These are phyloP conservation scores for Chloromonas sp. DNA, from an alignment of 163 green algal species.

Conservation along the genomic window DNA sequence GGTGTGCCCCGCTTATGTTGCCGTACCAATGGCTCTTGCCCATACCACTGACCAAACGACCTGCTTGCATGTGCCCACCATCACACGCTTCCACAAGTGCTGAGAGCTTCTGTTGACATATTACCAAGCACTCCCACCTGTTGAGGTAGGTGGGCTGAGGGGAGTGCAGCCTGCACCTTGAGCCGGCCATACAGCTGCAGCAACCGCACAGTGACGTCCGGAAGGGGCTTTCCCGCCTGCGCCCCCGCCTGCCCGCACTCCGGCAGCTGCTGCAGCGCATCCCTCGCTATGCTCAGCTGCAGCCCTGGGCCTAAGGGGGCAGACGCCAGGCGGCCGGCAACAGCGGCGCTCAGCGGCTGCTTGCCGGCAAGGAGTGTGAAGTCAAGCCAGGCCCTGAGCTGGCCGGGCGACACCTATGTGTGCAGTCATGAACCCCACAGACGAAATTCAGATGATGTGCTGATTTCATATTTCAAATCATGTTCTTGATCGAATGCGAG, in stretches of 20 bases:
- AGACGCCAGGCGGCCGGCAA: not conserved
- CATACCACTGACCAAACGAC: no score
- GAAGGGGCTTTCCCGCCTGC: not conserved
- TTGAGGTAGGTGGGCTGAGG: not conserved
- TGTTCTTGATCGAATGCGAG: no score
- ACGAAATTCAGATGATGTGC: no score
- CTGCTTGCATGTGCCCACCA: no score
- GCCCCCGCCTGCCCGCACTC: not conserved
- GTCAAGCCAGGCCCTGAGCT: not conserved
- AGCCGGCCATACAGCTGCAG: not conserved
- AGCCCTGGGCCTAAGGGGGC: not conserved
- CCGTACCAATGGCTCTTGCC: no score
- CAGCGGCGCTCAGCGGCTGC: not conserved
- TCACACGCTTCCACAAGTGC: no score
- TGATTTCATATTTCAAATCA: no score
- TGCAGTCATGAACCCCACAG: no score
- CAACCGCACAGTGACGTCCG: not conserved
- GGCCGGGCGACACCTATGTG: not conserved
- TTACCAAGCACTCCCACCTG: no score
- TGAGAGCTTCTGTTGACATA: no score
- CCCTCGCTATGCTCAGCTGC: not conserved
- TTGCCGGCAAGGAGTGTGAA: not conserved
- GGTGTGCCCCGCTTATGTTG: no score
- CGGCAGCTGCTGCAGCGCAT: not conserved
- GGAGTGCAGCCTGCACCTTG: not conserved